Conservation (phyloP, 768 basidiomycete species). For the Guyanaporus albipodus region DNA sequence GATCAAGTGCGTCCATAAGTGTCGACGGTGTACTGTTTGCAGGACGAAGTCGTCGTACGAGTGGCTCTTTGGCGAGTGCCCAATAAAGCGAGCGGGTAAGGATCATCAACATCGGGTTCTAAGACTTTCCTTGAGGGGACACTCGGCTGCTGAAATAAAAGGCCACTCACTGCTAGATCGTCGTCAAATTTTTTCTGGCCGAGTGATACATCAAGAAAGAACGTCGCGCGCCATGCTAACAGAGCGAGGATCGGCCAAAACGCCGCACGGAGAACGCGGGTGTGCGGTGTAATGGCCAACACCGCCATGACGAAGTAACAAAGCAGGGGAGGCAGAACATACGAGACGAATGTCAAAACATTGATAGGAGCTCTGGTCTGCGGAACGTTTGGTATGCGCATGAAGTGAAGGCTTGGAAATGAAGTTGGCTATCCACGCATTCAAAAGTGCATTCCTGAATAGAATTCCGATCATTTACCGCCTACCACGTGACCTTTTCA, state of each 20-base stretch:
- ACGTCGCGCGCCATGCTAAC: not conserved
- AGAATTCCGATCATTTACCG: no score
- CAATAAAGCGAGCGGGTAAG: not conserved
- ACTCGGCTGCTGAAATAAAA: no score
- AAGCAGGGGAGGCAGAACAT: not conserved
- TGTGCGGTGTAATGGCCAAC: not conserved
- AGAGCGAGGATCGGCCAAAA: not conserved
- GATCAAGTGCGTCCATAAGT: not conserved
- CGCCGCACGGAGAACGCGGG: not conserved
- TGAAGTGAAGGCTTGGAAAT: no score
- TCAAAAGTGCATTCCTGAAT: no score
- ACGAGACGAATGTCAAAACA: not conserved
- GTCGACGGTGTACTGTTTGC: not conserved
- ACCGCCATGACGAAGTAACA: slow-evolving; percentile 1
- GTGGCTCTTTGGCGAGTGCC: not conserved
- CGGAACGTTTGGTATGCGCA: not conserved
- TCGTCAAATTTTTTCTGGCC: no score
- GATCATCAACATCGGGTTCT: slow-evolving; percentile 1
- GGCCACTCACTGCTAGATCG: not conserved
- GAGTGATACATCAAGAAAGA: not conserved
- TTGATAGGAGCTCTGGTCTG: not conserved
- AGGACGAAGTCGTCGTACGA: not conserved
- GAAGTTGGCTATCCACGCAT: no score
- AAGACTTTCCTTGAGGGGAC: not conserved
- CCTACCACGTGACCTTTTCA: no score